Base-by-base conservation (phyloP, 805 yeast species). In the Kuraishia capsulata region DNA sequence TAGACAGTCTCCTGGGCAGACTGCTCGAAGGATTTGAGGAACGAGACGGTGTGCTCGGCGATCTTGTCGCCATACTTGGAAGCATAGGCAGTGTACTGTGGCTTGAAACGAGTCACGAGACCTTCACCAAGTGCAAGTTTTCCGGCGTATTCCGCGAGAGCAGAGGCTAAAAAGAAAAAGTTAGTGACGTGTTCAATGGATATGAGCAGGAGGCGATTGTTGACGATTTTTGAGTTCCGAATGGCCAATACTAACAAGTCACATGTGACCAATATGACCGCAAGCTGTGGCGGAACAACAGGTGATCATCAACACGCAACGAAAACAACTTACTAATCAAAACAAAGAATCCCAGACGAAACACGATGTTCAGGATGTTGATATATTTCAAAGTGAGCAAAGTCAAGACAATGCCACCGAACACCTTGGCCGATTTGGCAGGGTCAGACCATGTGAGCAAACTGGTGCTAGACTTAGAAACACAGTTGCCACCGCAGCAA, bases 381-480 rank as follows among this genome's bases (percentile, higher is more conserved):
- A 82, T 72, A 36, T 65, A 71, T 58, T 81, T 83, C 50, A 81
- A 53, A 26, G 79, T 57, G 38, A 81, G 46, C 53, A 84, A 64
- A 20, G 69, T 59, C 21, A 67, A 57, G 34, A 85, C 54, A 43
- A 81, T 66, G 26, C 76, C 67, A 33, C 82, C 92, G 49, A 87
- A 75, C 33, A 81, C 76, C 53, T 79, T 78, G 44, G 82, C 96
- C 37, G 96, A 79, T 54, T 71, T 70, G 46, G 71, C 65, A 32
- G 97, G 92, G 54, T 81, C 67, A 46, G 71, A 64, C 95, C 94
- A 84, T 45, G 86, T 76, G 44, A 85, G 65, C 47, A 84, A 64
- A 30, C 46, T 40, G 21, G 25, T 30, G 25, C 53, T 38, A 19
- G 51, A 46, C 40, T 48, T 54, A 33, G 54, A 49, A 39, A 52